A percentile compares a stretch with the other conserved stretches of the same genome.
These are phyloP conservation scores for Immersiporthe knoxdaviesiana DNA, from an alignment of 2,329 filamentous ascomycete genomes.

Conservation along the genomic window DNA sequence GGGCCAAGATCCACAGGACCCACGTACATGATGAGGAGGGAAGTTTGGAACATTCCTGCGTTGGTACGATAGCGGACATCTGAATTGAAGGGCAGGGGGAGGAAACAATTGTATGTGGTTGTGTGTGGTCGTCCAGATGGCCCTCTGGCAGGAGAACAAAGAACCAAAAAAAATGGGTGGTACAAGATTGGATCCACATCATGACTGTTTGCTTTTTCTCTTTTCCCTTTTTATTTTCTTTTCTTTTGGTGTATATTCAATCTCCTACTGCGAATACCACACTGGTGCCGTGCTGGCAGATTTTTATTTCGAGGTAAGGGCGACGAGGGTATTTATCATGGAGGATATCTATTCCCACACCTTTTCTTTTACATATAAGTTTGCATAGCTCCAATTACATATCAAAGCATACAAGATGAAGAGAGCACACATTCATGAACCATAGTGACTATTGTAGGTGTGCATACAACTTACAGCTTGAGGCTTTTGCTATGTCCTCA, in stretches of 20 bases:
- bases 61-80: background rate
- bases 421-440: no score
- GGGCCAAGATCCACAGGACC: background rate
- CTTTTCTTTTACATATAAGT: background rate
- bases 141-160: background rate
- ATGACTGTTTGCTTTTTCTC: background rate
- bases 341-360: background rate
- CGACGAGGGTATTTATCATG: background rate
- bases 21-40: background rate
- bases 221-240: background rate
- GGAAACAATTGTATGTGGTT: no score
- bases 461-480: no score
- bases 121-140: background rate
- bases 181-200: background rate
- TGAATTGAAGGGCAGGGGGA: background rate
- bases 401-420: no score
- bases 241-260: background rate
- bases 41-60: background rate
- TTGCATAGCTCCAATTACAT: background rate
- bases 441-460: no score
- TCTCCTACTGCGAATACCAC: constrained; percentile 1
- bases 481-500: no score
- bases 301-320: background rate
- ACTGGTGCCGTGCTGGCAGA: background rate
- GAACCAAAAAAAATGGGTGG: background rate